These are phyloP conservation scores for Euphorbia tirucalli DNA, from an alignment of 345 rosid species.

Conservation along the genomic window DNA sequence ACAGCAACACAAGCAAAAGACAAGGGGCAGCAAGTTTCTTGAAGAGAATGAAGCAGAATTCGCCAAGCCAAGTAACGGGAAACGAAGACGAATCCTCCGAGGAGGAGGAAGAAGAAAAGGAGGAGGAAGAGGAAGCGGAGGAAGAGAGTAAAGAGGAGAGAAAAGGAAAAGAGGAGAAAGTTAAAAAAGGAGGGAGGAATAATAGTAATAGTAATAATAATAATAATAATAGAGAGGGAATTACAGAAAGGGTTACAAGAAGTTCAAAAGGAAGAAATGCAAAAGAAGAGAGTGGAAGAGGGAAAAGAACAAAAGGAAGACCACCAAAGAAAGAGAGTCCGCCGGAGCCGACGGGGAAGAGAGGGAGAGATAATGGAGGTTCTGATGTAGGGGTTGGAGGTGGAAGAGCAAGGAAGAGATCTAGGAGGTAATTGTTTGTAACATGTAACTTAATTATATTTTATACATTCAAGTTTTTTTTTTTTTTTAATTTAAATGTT, in stretches of 20 bases:
- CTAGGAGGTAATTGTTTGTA: constrained; percentile 44
- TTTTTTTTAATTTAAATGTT: no score
- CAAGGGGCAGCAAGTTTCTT: constrained; percentile 47
- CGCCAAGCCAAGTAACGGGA: constrained; percentile 23
- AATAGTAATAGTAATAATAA: not conserved
- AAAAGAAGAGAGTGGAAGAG: constrained; percentile 36
- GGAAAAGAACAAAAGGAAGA: constrained; percentile 37
- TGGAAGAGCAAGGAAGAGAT: constrained; percentile 41
- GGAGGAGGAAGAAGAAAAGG: constrained; percentile 21
- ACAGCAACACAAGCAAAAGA: constrained; percentile 31
- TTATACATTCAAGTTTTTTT: not conserved
- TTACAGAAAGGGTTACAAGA: constrained; percentile 30
- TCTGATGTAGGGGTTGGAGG: constrained; percentile 23
- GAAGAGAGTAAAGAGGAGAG: constrained; percentile 23
- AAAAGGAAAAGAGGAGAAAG: constrained; percentile 20
- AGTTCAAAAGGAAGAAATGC: constrained; percentile 40
- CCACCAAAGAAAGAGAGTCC: constrained; percentile 31
- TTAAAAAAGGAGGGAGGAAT: constrained; percentile 15
- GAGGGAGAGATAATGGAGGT: constrained; percentile 36
- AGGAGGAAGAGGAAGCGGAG: constrained; percentile 19
- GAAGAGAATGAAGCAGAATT: constrained; percentile 53
- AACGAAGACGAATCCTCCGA: constrained; percentile 18
- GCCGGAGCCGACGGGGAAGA: constrained; percentile 16
- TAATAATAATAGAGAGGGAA: constrained; percentile 15
- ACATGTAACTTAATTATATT: constrained; percentile 33